Evolutionary conservation across 257 asterid genomes (phyloP).

Genomic region (Buddleja alternifolia): DNA sequence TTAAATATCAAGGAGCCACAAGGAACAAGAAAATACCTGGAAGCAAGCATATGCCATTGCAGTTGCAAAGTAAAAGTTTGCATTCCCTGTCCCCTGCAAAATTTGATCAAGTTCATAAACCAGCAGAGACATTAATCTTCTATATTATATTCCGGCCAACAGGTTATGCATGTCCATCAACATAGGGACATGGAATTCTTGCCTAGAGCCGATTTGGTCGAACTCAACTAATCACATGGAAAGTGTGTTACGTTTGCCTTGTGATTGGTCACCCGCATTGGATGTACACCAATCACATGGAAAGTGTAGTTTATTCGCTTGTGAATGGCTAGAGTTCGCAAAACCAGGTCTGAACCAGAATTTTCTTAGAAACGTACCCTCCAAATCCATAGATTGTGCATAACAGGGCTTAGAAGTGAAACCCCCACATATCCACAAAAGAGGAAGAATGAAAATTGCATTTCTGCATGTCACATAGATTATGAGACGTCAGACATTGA

Average conservation of each 20-base stretch:
- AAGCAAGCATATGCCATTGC: slow-evolving; percentile 93
- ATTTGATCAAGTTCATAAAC: slow-evolving; percentile 17
- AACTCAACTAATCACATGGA: too few relatives aligned
- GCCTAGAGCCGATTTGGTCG: too few relatives aligned
- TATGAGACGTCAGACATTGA: slow-evolving; percentile 27
- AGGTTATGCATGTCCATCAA: slow-evolving; percentile 20
- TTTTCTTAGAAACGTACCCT: slow-evolving; percentile 56
- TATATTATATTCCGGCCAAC: slow-evolving; percentile 9
- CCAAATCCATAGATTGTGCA: slow-evolving; percentile 99
- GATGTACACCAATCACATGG: too few relatives aligned
- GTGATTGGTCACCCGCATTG: too few relatives aligned
- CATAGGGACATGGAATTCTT: too few relatives aligned
- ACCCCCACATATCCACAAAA: slow-evolving; percentile 91
- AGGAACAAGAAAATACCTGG: slow-evolving; percentile 60
- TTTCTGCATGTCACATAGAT: slow-evolving; percentile 57
- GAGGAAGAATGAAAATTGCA: slow-evolving; percentile 88
- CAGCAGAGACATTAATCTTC: slow-evolving; percentile 13
- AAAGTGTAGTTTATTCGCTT: too few relatives aligned
- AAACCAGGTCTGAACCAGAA: too few relatives aligned
- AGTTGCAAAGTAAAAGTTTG: slow-evolving; percentile 95
- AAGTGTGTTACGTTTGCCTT: too few relatives aligned
- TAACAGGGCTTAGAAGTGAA: slow-evolving; percentile 90
- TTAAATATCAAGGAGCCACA: slow-evolving; percentile 17
- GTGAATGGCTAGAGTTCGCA: too few relatives aligned
- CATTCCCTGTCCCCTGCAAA: slow-evolving; percentile 97